Base-by-base conservation (phyloP, 352 stramenopile species). In the Globisporangium alternatum region DNA sequence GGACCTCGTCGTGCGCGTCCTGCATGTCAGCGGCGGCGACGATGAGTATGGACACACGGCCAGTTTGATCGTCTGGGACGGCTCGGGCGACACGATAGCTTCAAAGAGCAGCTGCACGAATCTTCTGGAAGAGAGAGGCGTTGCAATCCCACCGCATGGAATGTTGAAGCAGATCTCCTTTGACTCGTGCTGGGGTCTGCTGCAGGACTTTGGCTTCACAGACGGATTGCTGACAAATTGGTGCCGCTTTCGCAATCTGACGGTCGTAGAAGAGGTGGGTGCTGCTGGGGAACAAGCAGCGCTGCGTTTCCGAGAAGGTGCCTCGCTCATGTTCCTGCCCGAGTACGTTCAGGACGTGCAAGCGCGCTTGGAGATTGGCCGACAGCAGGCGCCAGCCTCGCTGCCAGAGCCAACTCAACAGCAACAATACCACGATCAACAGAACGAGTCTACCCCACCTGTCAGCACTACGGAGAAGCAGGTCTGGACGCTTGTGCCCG, bases 191-290 rank as follows among this genome's bases (percentile, higher is more conserved):
- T 91, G 82, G 81, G 41, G 72, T 8, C 60, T 91, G 19, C 61
- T 93, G 41, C 58, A 76, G 56, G 66, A 78, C 17, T 81, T 91
- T 59, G 81, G 81, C 1, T 89, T 91, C 45, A 37, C 74, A 0
- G 45, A 77, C 3, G 35, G 51, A 33, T 74, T 89, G 19, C 65
- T 71, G 6, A 62, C 43, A 1, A 64, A 83, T 9, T 93, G 84
- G 84, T 90, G 78, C 54, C 84, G 84, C 21, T 91, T 93, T 45
- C 79, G 84, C 28, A 93, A 93, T 51, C 64, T 93, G 22, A 66
- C 77, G 1, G 69, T 93, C 3, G 72, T 68, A 22, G 64, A 67
- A n/a, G 69, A 77, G 31, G 65, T 59, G 7, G 9, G 30, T 57
- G 48, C 9, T 21, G 64, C n/a, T 31, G 22, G 47, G 74, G 57